Conservation (phyloP, 306 rosid genomes). For the Lupinus albus region DNA sequence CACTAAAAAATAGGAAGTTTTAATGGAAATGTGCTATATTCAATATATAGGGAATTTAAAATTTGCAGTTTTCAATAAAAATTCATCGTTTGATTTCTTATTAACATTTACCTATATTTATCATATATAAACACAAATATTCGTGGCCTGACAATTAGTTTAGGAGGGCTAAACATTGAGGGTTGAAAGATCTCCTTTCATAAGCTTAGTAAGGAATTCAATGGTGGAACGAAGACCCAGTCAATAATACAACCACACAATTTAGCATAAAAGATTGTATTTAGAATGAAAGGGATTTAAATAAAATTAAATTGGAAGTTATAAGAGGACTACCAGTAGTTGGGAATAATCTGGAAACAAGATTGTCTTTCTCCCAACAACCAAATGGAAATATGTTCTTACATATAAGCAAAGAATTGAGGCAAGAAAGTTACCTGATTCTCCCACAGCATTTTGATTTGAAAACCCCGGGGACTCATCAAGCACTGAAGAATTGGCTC, state of each 20-base stretch:
- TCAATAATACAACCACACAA: background rate
- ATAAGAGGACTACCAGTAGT: no score
- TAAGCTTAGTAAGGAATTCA: background rate
- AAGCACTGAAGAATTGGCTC: constrained; percentile 49
- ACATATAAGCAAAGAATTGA: constrained; percentile 7
- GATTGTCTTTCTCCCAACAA: constrained; percentile 28
- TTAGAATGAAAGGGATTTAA: background rate
- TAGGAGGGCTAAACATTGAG: background rate
- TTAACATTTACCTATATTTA: no score
- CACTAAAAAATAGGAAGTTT: no score
- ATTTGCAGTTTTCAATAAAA: no score
- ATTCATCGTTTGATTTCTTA: no score
- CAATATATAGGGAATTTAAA: no score
- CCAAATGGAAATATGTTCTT: constrained; percentile 10
- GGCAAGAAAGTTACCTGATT: constrained; percentile 60
- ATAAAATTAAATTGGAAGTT: no score
- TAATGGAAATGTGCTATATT: no score
- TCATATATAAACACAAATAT: no score
- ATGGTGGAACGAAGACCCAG: background rate
- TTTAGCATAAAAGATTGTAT: constrained; percentile 6
- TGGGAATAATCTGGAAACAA: background rate
- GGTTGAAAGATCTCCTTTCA: background rate
- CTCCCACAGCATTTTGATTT: constrained; percentile 50
- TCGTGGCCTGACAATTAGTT: background rate
- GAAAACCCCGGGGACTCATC: constrained; percentile 73